Conservation (phyloP, 257 asterid species). For the Ligustrum vulgare region DNA sequence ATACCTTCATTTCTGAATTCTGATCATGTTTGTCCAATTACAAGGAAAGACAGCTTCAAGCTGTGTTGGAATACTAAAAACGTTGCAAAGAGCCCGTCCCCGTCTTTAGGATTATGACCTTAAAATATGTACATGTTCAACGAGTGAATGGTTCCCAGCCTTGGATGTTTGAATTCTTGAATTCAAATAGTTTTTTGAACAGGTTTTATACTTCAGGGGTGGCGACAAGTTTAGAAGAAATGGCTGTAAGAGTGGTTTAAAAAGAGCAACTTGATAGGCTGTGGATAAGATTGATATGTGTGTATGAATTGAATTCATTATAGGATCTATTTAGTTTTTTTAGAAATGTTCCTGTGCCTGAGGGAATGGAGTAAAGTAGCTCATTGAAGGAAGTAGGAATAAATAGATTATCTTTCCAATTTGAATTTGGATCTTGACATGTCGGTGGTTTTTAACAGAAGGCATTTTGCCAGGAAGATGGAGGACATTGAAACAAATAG, state of each 20-base stretch:
- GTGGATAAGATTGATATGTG: background rate
- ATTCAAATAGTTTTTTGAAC: background rate
- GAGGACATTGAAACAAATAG: background rate
- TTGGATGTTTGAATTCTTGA: background rate
- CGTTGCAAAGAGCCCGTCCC: background rate
- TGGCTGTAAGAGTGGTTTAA: background rate
- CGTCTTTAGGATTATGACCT: background rate
- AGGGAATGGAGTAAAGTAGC: no score
- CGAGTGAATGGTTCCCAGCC: background rate
- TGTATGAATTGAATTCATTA: background rate
- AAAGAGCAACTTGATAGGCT: background rate
- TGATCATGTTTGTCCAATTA: background rate
- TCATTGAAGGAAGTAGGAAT: no score
- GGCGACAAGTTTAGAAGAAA: background rate
- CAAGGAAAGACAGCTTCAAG: background rate
- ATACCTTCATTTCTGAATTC: background rate
- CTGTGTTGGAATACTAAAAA: background rate
- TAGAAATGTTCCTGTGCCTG: no score
- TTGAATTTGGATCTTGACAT: no score
- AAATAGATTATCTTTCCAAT: no score
- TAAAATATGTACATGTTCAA: background rate
- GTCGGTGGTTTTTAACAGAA: no score
- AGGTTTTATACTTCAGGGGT: background rate
- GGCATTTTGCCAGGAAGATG: no score
- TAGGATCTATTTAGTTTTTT: no score